phyloP scores from a whole-genome alignment of 768 basidiomycete genomes.

The Leccinum imitatum region DNA sequence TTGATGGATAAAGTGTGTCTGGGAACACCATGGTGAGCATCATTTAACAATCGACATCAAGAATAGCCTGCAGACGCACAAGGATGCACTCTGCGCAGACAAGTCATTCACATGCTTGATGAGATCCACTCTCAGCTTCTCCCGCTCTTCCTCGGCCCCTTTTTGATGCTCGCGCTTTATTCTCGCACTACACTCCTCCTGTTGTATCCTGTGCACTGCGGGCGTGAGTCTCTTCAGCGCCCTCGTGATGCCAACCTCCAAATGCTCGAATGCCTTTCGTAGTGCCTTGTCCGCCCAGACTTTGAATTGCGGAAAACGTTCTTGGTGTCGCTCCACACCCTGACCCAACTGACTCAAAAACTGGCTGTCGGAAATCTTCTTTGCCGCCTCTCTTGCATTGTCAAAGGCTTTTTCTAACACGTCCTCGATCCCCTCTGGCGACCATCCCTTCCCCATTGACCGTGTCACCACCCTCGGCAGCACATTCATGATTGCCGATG shows the following conservation, averaged over 20 bases:
- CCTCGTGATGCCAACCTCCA: constrained; percentile 1
- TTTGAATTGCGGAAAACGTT: constrained; percentile 1
- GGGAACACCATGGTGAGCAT: not conserved
- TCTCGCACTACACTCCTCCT: not conserved
- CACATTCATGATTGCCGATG: too few species aligned
- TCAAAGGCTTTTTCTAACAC: not conserved
- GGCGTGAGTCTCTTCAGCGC: constrained; percentile 11
- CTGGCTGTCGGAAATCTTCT: constrained; percentile 10
- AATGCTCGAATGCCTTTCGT: not conserved
- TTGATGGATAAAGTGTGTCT: constrained; percentile 16
- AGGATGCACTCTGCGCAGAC: constrained; percentile 10
- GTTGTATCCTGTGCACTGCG: constrained; percentile 12
- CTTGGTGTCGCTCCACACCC: not conserved
- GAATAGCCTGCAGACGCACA: constrained; percentile 9
- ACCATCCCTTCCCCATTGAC: too few species aligned
- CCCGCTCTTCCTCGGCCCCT: constrained; percentile 10
- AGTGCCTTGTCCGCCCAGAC: not conserved
- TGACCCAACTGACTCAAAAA: constrained; percentile 14
- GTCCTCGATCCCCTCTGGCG: too few species aligned
- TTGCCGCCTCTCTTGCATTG: not conserved
- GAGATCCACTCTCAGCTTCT: constrained; percentile 13
- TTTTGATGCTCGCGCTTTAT: constrained; percentile 4
- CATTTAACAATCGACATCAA: not conserved
- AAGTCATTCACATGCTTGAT: constrained; percentile 20
- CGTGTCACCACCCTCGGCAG: too few species aligned